Evolutionary conservation across 495 filamentous ascomycete genomes (phyloP).

Genomic region (Staphylotrichum tortipilum): DNA sequence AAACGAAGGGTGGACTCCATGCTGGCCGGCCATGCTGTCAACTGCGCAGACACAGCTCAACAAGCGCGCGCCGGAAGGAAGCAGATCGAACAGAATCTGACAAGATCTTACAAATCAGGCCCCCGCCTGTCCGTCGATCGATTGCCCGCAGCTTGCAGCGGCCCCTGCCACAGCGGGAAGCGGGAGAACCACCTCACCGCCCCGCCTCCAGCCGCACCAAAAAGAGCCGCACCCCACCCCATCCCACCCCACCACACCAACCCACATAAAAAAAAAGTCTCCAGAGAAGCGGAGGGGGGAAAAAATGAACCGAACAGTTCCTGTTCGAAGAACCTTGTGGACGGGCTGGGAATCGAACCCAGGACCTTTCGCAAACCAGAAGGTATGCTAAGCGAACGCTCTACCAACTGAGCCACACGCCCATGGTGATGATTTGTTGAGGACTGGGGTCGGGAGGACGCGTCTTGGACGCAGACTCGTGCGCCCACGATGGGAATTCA

Average conservation of each 20-base stretch:
- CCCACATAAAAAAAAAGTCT: background rate
- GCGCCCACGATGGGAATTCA: too few relatives aligned
- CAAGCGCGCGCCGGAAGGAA: too few relatives aligned
- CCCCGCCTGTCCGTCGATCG: background rate
- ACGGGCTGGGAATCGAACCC: conserved; percentile 22
- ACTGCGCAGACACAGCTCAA: too few relatives aligned
- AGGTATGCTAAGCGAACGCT: conserved; percentile 19
- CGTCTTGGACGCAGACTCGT: too few relatives aligned
- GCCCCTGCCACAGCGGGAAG: background rate
- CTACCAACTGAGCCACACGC: conserved; percentile 23
- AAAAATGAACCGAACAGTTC: background rate
- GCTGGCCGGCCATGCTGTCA: too few relatives aligned
- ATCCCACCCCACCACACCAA: background rate
- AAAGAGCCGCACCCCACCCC: background rate
- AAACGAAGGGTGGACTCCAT: too few relatives aligned
- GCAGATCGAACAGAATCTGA: too few relatives aligned
- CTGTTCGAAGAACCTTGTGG: too few relatives aligned
- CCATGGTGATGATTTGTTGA: conserved; percentile 4
- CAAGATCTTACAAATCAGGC: background rate
- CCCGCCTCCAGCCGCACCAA: background rate
- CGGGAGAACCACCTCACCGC: background rate
- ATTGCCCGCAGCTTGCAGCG: background rate
- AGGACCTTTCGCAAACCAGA: conserved; percentile 18
- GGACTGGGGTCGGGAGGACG: background rate
- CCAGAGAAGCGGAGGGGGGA: background rate